Base-by-base conservation (phyloP, 148 eudicot species). In the Nepenthes gracilis region DNA sequence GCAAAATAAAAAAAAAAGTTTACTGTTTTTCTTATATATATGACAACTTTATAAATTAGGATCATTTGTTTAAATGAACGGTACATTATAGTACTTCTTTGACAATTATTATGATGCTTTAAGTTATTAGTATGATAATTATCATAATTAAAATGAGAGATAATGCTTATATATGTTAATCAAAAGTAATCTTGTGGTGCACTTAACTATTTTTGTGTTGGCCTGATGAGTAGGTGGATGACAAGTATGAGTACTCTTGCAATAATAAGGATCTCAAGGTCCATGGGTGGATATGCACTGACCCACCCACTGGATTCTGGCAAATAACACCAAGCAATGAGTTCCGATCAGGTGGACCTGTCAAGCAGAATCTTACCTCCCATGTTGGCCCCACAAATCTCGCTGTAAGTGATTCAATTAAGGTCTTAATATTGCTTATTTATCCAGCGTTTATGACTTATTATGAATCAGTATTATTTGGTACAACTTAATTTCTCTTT, bases 361-460 rank as follows among this genome's bases (percentile, higher is more conserved):
- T 68, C 37, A 85, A 85, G 54, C 90, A 85, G 57, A 75, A 85
- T 32, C 84, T 85, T 45, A 72, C 84, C 33, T 85, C 90, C 12
- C 90, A 85, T 73, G 86, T 79, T 35, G 86, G 86, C 14, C 90
- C 90, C 57, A 77, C 74, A 35, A 72, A 74, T 50, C 80, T 84
- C 32, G 81, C 90, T n/a, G 90, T 84, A 69, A 74, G 90, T 72
- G 10, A 52, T 52, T n/a, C 23, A 23, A 9, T 37, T 13, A 9
- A 15, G 49, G 6, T 51, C 33, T 32, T 53, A 34, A 23, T 35
- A 49, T 49, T 49, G 15, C 53, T 49, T 49, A 49, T 49, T 6
- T n/a, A 5, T 49, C 13, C 53, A 49, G 12, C 51, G 6, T 14
- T 35, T 10, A 59, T 9, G 15, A 60, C 9, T 43, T 6, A 23